These are phyloP conservation scores for Suillus luteus DNA, from an alignment of 768 basidiomycete species.

Conservation along the genomic window DNA sequence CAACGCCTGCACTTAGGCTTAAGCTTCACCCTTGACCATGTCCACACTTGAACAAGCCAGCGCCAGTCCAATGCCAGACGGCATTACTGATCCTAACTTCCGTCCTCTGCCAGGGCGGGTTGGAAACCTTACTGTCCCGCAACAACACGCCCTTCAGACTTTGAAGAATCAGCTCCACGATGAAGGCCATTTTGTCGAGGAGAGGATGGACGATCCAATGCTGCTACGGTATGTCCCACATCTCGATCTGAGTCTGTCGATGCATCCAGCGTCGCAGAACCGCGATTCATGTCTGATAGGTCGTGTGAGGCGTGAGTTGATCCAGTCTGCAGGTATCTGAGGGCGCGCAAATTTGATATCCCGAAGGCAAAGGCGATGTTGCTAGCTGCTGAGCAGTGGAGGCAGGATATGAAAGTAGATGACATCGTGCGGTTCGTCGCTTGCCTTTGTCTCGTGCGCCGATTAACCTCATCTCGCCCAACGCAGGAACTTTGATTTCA, in stretches of 20 bases:
- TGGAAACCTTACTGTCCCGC: slow-evolving; percentile 70
- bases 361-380: slow-evolving; percentile 84
- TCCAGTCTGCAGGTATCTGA: slow-evolving; percentile 66
- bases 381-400: slow-evolving; percentile 81
- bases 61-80: slow-evolving; percentile 56
- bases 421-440: slow-evolving; percentile 63
- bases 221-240: slow-evolving; percentile 56
- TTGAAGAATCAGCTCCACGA: slow-evolving; percentile 65
- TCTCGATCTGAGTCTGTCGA: slow-evolving; percentile 4
- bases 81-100: slow-evolving; percentile 65
- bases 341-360: slow-evolving; percentile 93
- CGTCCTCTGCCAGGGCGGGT: slow-evolving; percentile 70
- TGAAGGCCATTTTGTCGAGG: slow-evolving; percentile 59
- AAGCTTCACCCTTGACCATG: slow-evolving; percentile 27
- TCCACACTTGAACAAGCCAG: slow-evolving; percentile 41
- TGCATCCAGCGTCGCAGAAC: slow-evolving; percentile 5
- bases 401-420: slow-evolving; percentile 81
- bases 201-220: slow-evolving; percentile 69
- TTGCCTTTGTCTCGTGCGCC: neutral
- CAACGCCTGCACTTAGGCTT: neutral
- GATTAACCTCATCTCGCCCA: neutral
- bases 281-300: slow-evolving; percentile 21
- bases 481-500: slow-evolving; percentile 80
- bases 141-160: slow-evolving; percentile 67
- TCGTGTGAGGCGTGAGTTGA: neutral